Evolutionary conservation across 495 filamentous ascomycete species (phyloP), one percentile per base, ranked within the genome.

Genomic region (Xylaria cubensis): DNA sequence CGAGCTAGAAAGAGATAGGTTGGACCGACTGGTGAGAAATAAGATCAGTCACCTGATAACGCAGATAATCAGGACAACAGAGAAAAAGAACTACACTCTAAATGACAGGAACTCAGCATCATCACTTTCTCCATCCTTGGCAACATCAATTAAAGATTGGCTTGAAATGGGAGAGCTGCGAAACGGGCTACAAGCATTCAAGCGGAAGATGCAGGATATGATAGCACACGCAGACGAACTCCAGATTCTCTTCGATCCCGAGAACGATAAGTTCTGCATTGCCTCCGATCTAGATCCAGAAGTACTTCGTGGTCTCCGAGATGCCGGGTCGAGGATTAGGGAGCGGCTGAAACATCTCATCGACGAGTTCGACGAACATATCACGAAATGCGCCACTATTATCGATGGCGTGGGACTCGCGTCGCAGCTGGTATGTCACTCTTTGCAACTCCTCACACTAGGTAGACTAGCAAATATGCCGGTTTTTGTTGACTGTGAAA

Each of bases 331-430:
- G 21, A 64, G 29, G 46, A 62, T 70, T 2, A 56, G 34, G 62
- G 53, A 44, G 12, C 21, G 67, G 0, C 41, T 62, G 1, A 56
- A 58, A 36, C 53, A 70, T 62, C 67, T 70, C 29, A n/a, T 70
- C 1, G 44, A 56, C 12, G 67, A 70, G 36, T 70, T 59, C 13
- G 67, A 62, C 21, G 67, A 70, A 39, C 53, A 62, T 36, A 62
- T 70, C 1, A 4, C 2, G 4, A 61, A 70, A 46, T 62, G 67
- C 9, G 36, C 48, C 4, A 61, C 15, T 9, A 70, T 61, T 19
- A 70, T 70, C 8, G 53, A 62, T 7, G 53, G 50, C 51, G 51
- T 70, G 8, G 58, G 48, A 1, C 67, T 70, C 9, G 46, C 67
- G 2, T 46, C 67, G 4, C 67, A 70, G 29, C 24, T 70, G 15